Base-by-base conservation (phyloP, 2,329 filamentous ascomycete species). In the Aspergillus sp. region DNA sequence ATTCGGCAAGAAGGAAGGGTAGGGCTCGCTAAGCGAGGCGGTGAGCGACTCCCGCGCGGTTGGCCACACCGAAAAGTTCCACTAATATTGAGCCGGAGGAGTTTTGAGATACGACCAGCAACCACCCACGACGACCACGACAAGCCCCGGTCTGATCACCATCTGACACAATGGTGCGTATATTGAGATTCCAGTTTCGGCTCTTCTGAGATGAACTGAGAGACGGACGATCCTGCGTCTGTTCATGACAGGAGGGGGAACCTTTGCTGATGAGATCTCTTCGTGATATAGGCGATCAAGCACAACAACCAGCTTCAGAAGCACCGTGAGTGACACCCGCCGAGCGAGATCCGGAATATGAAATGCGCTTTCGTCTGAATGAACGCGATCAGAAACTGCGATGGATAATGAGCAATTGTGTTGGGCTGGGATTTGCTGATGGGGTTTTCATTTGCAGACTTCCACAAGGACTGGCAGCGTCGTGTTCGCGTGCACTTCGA, bases 401-500 rank as follows among this genome's bases (percentile, higher is more conserved):
- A 55, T 49, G 48, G 25, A 22, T 17, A 57, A 69, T 56, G 64
- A 71, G 59, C 59, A 55, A 43, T 31, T 43, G 45, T 68, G 62
- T 60, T 30, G 31, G 48, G 61, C 60, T 60, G 60, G 52, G 50
- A 50, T 69, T 62, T 57, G 62, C 71, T 77, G 68, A 77, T 67
- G 49, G 50, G 13, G 22, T 43, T 69, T 72, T 64, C n/a, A 28
- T 28, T 66, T 61, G 47, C 78, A 95, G 91, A 97, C 82, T 97
- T 97, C 92, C 93, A 92, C 86, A 97, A 97, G 92, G 93, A 99
- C 88, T 99, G 95, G 95, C 93, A 98, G 85, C 92, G 93, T 86
- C 92, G 93, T 85, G 95, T 99, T 81, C 92, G 93, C 85, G 91
- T 92, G 84, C 95, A 99, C 89, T 99, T 99, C 87, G 93, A 99